Conservation (phyloP, 1,284 basidiomycete genomes). For the Boletus smithii region DNA sequence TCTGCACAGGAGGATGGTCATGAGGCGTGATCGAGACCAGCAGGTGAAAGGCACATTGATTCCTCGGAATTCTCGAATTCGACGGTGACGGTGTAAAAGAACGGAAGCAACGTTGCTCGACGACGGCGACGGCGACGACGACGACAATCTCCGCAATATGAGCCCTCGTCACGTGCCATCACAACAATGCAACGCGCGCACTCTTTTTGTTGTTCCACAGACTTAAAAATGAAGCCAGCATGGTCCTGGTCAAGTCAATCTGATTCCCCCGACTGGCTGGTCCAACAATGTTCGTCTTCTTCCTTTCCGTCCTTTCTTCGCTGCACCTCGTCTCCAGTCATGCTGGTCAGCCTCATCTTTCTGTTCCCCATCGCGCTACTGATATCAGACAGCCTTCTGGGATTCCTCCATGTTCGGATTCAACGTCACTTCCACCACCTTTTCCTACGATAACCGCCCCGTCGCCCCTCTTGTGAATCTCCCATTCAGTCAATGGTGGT, state of each 20-base stretch:
- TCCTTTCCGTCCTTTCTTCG: constrained; percentile 1
- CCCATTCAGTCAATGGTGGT: constrained; percentile 44
- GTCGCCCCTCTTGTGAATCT: constrained; percentile 34
- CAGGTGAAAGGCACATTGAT: constrained; percentile 2
- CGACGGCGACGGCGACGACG: background rate
- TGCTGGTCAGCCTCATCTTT: no score
- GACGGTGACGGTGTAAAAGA: background rate
- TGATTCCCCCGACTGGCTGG: constrained; percentile 24
- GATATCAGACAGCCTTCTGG: constrained; percentile 20
- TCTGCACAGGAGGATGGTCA: constrained; percentile 12
- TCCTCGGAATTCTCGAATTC: constrained; percentile 7
- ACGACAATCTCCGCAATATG: constrained; percentile 21
- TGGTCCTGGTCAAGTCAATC: no score
- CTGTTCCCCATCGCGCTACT: no score
- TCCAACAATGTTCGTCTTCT: constrained; percentile 17
- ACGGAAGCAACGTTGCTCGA: constrained; percentile 5
- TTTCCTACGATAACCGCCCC: constrained; percentile 33
- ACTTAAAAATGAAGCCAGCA: no score
- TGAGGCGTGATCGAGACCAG: constrained; percentile 13
- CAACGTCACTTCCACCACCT: constrained; percentile 26
- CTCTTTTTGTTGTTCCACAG: no score
- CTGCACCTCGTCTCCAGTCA: no score
- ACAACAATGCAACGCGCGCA: no score
- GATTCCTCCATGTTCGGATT: constrained; percentile 28
- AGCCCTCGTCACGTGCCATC: no score